A percentile compares a stretch with the other conserved stretches of the same genome.
Evolutionary conservation across 306 rosid genomes (phyloP).

Genomic region (Glycine tomentella): DNA sequence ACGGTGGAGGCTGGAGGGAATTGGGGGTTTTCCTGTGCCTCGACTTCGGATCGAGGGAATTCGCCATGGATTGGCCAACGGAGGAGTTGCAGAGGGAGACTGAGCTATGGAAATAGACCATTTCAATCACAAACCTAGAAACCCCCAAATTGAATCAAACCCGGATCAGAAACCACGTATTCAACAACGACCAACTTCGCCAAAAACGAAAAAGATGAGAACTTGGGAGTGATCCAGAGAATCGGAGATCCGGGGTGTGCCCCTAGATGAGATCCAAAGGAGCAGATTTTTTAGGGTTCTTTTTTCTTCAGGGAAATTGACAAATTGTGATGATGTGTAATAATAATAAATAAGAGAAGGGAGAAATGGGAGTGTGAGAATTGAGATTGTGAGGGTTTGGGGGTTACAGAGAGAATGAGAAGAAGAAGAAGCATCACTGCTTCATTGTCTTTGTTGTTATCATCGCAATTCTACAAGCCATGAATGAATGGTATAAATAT

Average conservation of each 20-base stretch:
- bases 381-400: constrained; percentile 17
- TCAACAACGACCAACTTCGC: constrained; percentile 48
- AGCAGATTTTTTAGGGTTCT: background rate
- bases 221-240: constrained; percentile 39
- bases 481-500: constrained; percentile 12
- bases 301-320: background rate
- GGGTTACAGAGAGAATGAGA: constrained; percentile 28
- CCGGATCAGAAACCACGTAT: constrained; percentile 28
- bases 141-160: constrained; percentile 47
- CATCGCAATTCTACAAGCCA: background rate
- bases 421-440: constrained; percentile 55
- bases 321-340: constrained; percentile 9
- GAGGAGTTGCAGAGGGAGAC: constrained; percentile 85
- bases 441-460: constrained; percentile 43
- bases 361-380: constrained; percentile 7
- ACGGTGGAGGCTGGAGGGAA: constrained; percentile 60
- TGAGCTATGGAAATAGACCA: constrained; percentile 88
- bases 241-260: constrained; percentile 51
- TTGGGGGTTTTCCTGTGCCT: constrained; percentile 62
- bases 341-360: background rate
- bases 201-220: constrained; percentile 18
- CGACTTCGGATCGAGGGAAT: constrained; percentile 64
- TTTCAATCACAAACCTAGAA: constrained; percentile 63
- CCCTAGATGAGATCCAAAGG: constrained; percentile 38
- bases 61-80: constrained; percentile 81